Percentiles rank a stretch among this genome's conserved stretches.
Conservation (phyloP, 768 basidiomycete species). For the Lactarius evosmus region DNA sequence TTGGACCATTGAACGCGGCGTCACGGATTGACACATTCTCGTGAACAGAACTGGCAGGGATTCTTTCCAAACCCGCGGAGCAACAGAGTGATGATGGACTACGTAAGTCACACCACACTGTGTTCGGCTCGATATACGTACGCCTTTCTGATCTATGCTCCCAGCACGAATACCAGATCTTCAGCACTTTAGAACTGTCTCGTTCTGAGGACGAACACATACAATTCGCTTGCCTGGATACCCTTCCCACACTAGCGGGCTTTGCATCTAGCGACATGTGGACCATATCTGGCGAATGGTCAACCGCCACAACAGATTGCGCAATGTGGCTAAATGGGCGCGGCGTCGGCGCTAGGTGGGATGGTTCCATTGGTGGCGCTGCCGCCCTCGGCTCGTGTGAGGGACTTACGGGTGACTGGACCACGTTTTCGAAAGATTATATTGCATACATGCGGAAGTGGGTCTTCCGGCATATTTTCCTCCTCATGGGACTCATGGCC, state of each 20-base stretch:
- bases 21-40: conserved; percentile 2
- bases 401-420: conserved; percentile 57
- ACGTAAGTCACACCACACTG: conserved; percentile 42
- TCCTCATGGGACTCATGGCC: not conserved
- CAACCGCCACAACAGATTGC: conserved; percentile 69
- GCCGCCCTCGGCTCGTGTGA: conserved; percentile 57
- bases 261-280: conserved; percentile 58
- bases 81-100: conserved; percentile 65
- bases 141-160: conserved; percentile 2
- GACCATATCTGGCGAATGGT: conserved; percentile 82
- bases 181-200: conserved; percentile 53
- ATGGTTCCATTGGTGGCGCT: conserved; percentile 50
- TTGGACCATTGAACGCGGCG: not conserved
- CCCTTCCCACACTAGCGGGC: conserved; percentile 42
- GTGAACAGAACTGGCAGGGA: conserved; percentile 50
- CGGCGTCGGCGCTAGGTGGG: conserved; percentile 67
- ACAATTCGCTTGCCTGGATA: conserved; percentile 53
- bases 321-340: conserved; percentile 78
- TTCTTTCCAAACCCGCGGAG: conserved; percentile 54
- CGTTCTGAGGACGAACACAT: conserved; percentile 58
- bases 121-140: too few species aligned
- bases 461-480: conserved; percentile 29
- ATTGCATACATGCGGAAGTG: conserved; percentile 59
- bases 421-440: conserved; percentile 59
- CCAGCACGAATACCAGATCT: conserved; percentile 74